A percentile compares a stretch with the other conserved stretches of the same genome.
Conservation (phyloP, 352 stramenopile species). For the Pythium vanterpoolii region DNA sequence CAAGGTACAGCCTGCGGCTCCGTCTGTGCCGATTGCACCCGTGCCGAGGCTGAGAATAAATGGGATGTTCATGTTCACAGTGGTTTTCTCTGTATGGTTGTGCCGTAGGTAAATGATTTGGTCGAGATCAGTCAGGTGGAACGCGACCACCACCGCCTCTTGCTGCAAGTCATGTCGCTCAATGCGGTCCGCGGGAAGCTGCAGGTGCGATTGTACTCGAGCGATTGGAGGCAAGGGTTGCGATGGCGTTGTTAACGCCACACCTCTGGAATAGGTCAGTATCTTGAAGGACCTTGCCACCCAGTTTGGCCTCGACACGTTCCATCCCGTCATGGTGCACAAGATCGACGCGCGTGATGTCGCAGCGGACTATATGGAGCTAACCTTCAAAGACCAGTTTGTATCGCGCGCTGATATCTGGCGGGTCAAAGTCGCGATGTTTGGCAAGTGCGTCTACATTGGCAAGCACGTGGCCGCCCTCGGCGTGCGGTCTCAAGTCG, state of each 20-base stretch:
- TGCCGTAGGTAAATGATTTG: conserved; percentile 39
- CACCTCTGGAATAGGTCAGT: conserved; percentile 47
- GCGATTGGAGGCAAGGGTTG: neutral
- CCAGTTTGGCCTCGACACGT: conserved; percentile 70
- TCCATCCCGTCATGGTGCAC: conserved; percentile 51
- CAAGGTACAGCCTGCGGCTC: conserved; percentile 16
- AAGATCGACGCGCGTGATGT: conserved; percentile 56
- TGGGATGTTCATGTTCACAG: too few species aligned
- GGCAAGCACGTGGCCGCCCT: conserved; percentile 64
- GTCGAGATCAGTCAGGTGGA: conserved; percentile 63
- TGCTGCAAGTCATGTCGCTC: conserved; percentile 64
- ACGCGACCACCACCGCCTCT: conserved; percentile 49
- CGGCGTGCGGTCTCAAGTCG: conserved; percentile 87
- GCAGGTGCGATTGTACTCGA: conserved; percentile 26
- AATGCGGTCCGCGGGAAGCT: conserved; percentile 65
- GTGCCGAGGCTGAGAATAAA: too few species aligned
- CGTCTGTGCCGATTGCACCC: neutral
- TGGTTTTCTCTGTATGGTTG: neutral
- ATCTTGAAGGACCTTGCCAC: conserved; percentile 69
- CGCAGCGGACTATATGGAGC: conserved; percentile 80
- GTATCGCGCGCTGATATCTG: conserved; percentile 89
- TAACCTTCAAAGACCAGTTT: conserved; percentile 91
- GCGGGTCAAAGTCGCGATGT: conserved; percentile 82
- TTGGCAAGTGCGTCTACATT: conserved; percentile 74
- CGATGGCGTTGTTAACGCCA: neutral